Base-by-base conservation (phyloP, 75 land plant genomes). In the Selaginella moellendorffii region DNA sequence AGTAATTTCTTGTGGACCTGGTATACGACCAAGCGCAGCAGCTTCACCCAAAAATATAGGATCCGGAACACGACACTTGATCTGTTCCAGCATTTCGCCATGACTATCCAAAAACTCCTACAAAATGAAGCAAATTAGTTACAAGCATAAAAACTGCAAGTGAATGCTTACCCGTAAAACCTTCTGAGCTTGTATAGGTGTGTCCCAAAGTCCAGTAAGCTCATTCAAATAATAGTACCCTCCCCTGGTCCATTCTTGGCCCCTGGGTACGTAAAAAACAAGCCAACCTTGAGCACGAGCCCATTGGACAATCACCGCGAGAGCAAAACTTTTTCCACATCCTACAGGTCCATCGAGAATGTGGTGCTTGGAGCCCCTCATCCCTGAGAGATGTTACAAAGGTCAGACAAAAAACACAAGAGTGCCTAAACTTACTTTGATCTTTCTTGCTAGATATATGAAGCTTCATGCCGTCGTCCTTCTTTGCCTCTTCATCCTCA, bases 261-360 rank as follows among this genome's bases (percentile, higher is more conserved):
- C 98, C 64, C 68, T 79, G 0, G 98, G 98, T 23, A 79, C 82
- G 70, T 93, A 93, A 29, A 87, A 82, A 19, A 93, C 98, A 2
- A 93, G 75, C 98, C 98, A 93, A 1, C 90, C 96, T 70, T 86
- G 76, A 62, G 74, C 56, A 0, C 98, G 83, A 52, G 98, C 98
- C 98, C 98, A 93, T 19, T 85, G 80, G 23, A 93, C 98, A 72
- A 93, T 86, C 90, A 89, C 83, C 1, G 87, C 87, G 54, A 93
- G 83, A 0, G 90, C 66, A 53, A 89, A 82, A 67, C 96, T 93
- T 74, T 93, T 93, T 42, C 98, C 98, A 74, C 96, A 81, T 46
- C 84, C 81, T 29, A 54, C 74, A 60, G 83, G 87, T 19, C 98
- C 98, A 72, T 93, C 98, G 72, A 93, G 73, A 14, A 93, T 36